These are phyloP conservation scores for Chlorella sp. DNA, from an alignment of 139 green algal species.

Conservation along the genomic window DNA sequence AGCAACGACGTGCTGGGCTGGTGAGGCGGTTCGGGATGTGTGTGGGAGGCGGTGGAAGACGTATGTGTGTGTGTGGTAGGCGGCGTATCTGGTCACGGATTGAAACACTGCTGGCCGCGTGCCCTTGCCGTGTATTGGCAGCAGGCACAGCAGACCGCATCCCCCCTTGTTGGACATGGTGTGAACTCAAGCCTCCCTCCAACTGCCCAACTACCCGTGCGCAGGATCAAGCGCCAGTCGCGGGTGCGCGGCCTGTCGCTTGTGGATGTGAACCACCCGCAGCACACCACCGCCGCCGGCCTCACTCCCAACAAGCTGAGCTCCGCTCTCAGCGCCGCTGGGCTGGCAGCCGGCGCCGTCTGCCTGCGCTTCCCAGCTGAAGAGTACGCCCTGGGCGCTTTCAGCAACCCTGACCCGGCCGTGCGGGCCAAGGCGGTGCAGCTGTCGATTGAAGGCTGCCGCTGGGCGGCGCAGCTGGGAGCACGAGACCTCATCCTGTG, in stretches of 20 bases:
- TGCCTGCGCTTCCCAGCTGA: conserved; percentile 55
- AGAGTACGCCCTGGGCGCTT: conserved; percentile 49
- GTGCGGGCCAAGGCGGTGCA: conserved; percentile 41
- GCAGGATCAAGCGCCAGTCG: conserved; percentile 53
- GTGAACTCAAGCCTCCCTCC: too few species aligned
- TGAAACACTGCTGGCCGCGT: too few species aligned
- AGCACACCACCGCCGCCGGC: conserved; percentile 24
- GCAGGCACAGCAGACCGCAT: too few species aligned
- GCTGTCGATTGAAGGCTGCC: conserved; percentile 53
- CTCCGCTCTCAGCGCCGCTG: conserved; percentile 31
- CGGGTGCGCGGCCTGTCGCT: conserved; percentile 47
- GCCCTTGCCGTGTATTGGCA: too few species aligned
- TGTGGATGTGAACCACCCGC: conserved; percentile 73
- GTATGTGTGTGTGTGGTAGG: too few species aligned
- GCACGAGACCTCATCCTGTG: conserved; percentile 51
- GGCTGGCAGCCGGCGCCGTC: conserved; percentile 50
- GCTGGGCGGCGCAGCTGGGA: conserved; percentile 50
- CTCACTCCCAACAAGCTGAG: conserved; percentile 25
- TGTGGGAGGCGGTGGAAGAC: too few species aligned
- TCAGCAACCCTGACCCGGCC: conserved; percentile 51
- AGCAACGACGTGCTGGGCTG: conserved; percentile 41
- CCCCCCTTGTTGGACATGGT: too few species aligned
- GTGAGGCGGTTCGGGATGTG: too few species aligned
- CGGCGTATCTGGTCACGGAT: too few species aligned
- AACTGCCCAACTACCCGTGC: too few species aligned